Evolutionary conservation across 768 basidiomycete genomes (phyloP).

Genomic region (Suillus weaverae): DNA sequence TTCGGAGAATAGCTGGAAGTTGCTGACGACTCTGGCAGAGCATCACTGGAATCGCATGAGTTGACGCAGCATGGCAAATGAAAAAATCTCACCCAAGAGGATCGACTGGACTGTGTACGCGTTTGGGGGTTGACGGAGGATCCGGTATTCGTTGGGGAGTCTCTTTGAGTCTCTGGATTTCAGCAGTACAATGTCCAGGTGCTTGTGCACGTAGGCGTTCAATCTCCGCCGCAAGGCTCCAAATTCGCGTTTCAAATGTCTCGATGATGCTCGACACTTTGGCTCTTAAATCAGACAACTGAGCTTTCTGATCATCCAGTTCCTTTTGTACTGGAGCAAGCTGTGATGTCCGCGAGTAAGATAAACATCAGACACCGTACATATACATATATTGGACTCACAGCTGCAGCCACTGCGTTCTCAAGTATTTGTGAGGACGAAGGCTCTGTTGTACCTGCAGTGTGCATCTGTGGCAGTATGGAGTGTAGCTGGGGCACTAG

Average conservation of each 20-base stretch:
- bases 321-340: slow-evolving; percentile 54
- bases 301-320: slow-evolving; percentile 45
- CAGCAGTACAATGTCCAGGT: slow-evolving; percentile 10
- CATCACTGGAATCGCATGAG: slow-evolving; percentile 24
- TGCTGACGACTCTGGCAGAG: slow-evolving; percentile 20
- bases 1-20: slow-evolving; percentile 22
- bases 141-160: slow-evolving; percentile 24
- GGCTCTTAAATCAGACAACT: slow-evolving; percentile 38
- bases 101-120: slow-evolving; percentile 31
- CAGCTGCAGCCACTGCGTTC: slow-evolving; percentile 27
- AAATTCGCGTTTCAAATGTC: slow-evolving; percentile 39
- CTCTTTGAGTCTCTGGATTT: slow-evolving; percentile 13
- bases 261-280: slow-evolving; percentile 30
- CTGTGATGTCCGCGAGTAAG: slow-evolving; percentile 29
- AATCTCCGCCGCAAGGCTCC: slow-evolving; percentile 36
- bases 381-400: slow-evolving; percentile 17
- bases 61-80: background rate
- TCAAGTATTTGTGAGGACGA: slow-evolving; percentile 5
- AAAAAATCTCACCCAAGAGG: slow-evolving; percentile 25
- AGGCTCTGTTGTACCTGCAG: background rate
- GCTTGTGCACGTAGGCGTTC: slow-evolving; percentile 28
- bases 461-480: background rate
- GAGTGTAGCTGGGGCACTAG: background rate
- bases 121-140: slow-evolving; percentile 36
- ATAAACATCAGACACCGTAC: background rate